These are phyloP conservation scores for Herpetomonas samuelpessoai DNA, from an alignment of 208 protist species.

Conservation along the genomic window DNA sequence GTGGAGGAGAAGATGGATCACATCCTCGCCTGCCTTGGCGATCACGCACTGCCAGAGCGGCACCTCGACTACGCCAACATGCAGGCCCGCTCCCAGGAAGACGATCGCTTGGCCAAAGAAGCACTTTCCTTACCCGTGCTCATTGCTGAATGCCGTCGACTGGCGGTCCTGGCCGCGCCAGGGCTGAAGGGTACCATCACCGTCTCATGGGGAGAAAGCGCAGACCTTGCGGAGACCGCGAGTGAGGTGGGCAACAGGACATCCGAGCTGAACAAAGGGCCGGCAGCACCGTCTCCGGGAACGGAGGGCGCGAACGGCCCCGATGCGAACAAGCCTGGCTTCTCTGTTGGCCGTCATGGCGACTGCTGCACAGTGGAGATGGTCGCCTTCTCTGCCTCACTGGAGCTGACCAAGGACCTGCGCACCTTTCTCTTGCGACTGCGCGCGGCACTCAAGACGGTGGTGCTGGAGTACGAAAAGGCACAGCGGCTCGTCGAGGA, in stretches of 20 bases:
- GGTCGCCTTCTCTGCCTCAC: conserved; percentile 49
- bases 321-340: neutral
- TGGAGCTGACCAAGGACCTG: conserved; percentile 51
- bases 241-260: too few relatives aligned
- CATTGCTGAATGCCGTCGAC: conserved; percentile 33
- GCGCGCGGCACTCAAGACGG: conserved; percentile 34
- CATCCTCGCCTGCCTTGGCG: neutral
- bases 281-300: neutral
- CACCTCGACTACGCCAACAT: conserved; percentile 4
- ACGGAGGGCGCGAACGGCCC: neutral
- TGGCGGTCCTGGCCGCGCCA: conserved; percentile 28
- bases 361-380: conserved; percentile 65
- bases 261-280: conserved; percentile 1
- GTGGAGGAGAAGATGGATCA: neutral
- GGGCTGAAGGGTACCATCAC: conserved; percentile 30
- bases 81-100: conserved; percentile 7
- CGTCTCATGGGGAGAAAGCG: conserved; percentile 30
- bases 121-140: conserved; percentile 19
- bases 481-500: conserved; percentile 27
- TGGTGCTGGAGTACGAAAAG: conserved; percentile 33
- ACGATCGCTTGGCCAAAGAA: conserved; percentile 10
- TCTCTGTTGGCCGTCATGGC: conserved; percentile 51
- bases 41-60: neutral
- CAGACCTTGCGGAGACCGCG: conserved; percentile 21
- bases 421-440: conserved; percentile 46